Base-by-base conservation (phyloP, 306 rosid genomes). In the Canavalia ensiformis region DNA sequence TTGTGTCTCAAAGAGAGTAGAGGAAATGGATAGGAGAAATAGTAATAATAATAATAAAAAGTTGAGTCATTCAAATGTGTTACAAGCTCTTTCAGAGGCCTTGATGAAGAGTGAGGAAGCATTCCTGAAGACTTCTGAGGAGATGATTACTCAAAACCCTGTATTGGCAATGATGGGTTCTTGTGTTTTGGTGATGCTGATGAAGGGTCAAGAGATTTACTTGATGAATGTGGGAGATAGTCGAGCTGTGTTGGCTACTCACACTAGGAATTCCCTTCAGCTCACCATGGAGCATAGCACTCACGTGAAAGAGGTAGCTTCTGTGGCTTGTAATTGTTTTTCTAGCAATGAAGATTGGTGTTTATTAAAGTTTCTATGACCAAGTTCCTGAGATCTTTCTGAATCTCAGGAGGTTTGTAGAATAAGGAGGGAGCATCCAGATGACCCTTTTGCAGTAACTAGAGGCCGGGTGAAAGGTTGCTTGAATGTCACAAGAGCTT, bases 211-310 rank as follows among this genome's bases (percentile, higher is more conserved):
- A 70, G 92, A 92, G 87, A 94, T 91, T 44, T 95, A 86, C 83
- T 81, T 92, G 84, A 91, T 95, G 98, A 92, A 95, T 76, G 97
- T 92, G 5, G 97, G 98, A 42, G 98, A 95, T 51, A 95, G 97
- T 52, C 86, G 94, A 2, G 97, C 91, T 0, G 79, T 90, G 57
- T 86, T 92, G 25, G 97, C 95, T 25, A 73, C 87, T 81, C 87
- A 62, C 34, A 55, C 51, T 12, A 82, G 72, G 57, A 78, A 83
- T 62, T 35, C 89, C 28, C 58, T 85, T 82, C 98, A 95, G 84
- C 92, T 92, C 56, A 90, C 98, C 0, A 66, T 82, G 83, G 97
- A 95, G 66, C 98, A 92, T 76, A 90, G 84, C 84, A 87, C 97
- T 29, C 49, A 80, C 0, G 86, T 72, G 12, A 81, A 87, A 86